phyloP scores from a whole-genome alignment of 495 filamentous ascomycete genomes.

The Aspergillus conjunctus region DNA sequence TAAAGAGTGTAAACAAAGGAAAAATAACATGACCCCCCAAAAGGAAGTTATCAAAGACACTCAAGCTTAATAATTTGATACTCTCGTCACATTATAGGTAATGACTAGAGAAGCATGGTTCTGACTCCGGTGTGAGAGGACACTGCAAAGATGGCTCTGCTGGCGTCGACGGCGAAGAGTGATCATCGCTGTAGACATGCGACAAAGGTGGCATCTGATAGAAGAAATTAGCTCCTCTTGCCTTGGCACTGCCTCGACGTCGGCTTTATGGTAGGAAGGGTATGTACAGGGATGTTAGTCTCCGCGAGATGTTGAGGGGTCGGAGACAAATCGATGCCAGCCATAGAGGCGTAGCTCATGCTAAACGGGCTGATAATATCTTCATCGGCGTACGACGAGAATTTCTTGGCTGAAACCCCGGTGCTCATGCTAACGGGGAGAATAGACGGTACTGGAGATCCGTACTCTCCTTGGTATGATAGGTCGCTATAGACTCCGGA shows the following conservation, averaged over 20 bases:
- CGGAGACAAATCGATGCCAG: constrained; percentile 70
- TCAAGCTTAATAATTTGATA: neutral
- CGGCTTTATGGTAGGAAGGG: constrained; percentile 55
- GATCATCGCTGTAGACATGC: constrained; percentile 78
- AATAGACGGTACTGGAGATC: constrained; percentile 60
- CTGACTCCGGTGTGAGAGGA: constrained; percentile 45
- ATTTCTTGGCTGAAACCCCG: constrained; percentile 50
- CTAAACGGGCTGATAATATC: constrained; percentile 74
- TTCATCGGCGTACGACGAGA: constrained; percentile 52
- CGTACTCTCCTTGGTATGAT: constrained; percentile 61
- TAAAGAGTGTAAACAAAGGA: constrained; percentile 14
- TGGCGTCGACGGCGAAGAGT: constrained; percentile 55
- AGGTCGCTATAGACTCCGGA: constrained; percentile 58
- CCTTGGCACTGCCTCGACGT: constrained; percentile 25
- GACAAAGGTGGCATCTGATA: constrained; percentile 83
- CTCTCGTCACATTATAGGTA: constrained; percentile 18
- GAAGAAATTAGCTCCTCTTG: constrained; percentile 34
- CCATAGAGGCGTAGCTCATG: constrained; percentile 72
- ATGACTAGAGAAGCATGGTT: constrained; percentile 36
- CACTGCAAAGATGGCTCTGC: constrained; percentile 41
- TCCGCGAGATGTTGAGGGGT: constrained; percentile 34
- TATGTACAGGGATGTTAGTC: constrained; percentile 46
- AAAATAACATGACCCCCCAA: constrained; percentile 9
- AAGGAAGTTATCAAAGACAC: constrained; percentile 2
- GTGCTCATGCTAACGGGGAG: constrained; percentile 64